Evolutionary conservation across 345 rosid genomes (phyloP).

Genomic region (Carallia pectinifolia): DNA sequence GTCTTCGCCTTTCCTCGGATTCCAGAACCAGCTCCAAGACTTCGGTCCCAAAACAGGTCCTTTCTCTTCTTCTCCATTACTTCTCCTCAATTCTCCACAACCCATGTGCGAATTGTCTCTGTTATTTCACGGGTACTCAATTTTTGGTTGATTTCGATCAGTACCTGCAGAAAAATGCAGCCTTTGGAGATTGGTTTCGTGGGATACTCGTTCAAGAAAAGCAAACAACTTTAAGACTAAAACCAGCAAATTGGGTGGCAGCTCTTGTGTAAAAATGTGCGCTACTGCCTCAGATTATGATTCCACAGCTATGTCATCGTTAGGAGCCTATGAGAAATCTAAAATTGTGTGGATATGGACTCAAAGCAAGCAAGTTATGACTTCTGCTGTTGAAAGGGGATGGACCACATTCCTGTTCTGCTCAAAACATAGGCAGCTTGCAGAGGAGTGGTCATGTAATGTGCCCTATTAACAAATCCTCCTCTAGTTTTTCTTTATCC

Average conservation of each 20-base stretch:
- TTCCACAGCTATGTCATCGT: constrained; percentile 20
- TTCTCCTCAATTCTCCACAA: not conserved
- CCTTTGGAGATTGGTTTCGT: constrained; percentile 20
- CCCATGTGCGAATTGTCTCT: not conserved
- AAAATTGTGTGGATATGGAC: constrained; percentile 89
- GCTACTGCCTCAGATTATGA: constrained; percentile 22
- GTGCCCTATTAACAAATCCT: not conserved
- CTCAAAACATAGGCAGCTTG: constrained; percentile 43
- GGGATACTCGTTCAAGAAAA: constrained; percentile 14
- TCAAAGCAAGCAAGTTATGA: constrained; percentile 67
- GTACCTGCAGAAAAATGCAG: constrained; percentile 29
- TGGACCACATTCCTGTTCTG: constrained; percentile 83
- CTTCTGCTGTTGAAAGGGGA: constrained; percentile 81
- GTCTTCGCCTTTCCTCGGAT: constrained; percentile 12
- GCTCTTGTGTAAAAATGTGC: constrained; percentile 23
- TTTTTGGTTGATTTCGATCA: not conserved
- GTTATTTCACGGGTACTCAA: not conserved
- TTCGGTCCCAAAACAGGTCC: constrained; percentile 18
- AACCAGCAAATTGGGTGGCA: constrained; percentile 2
- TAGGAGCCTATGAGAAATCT: constrained; percentile 28
- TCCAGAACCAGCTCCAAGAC: constrained; percentile 2
- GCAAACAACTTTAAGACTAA: not conserved
- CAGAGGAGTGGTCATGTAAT: constrained; percentile 75
- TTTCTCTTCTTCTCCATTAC: not conserved
- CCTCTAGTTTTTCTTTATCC: not conserved